Evolutionary conservation across 345 rosid species (phyloP), one percentile per base, ranked within the genome.

Genomic region (Ailanthus altissimus): DNA sequence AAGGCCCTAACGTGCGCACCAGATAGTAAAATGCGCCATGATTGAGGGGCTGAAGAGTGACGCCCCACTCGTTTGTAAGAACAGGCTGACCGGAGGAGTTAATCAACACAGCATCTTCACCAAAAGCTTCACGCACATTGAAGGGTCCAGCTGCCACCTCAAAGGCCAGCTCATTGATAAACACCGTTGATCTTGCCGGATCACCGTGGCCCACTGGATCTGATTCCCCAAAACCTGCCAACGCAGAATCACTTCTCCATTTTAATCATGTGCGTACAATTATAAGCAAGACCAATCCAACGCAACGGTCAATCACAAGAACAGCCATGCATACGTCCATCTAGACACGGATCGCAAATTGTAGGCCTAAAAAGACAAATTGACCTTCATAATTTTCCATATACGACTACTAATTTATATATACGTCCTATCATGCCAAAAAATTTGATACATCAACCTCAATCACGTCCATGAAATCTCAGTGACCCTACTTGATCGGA

Each of bases 21-120:
- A 92, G 87, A 84, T 96, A 96, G 77, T 93, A 96, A 68, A 84
- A 90, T 58, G 89, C 91, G 49, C 95, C 98, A 50, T 93, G 93
- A 75, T 96, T 93, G 74, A 96, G 99, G 18, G 97, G 81, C 11
- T 89, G 89, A 67, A 93, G 85, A 28, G 97, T 90, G 76, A 88
- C 53, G 13, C 99, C 98, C 93, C 91, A 93, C 62, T 91, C 95
- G 72, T 92, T 86, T 15, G 97, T 92, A 67, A 87, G 86, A 76
- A 96, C 86, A 38, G 94, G 97, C 54, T 91, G 94, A 64, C 99
- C 98, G 1, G 91, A 77, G 7, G 97, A 89, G 82, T 90, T 85
- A 62, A 96, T 84, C 70, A 96, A 81, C 63, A 92, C 81, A 5
- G 86, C 89, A 43, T 92, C 94, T 68, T 92, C 97, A 26, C 99